Evolutionary conservation across 2,329 filamentous ascomycete genomes (phyloP), one percentile per base, ranked within the genome.

Genomic region (Claviceps humidiphila): DNA sequence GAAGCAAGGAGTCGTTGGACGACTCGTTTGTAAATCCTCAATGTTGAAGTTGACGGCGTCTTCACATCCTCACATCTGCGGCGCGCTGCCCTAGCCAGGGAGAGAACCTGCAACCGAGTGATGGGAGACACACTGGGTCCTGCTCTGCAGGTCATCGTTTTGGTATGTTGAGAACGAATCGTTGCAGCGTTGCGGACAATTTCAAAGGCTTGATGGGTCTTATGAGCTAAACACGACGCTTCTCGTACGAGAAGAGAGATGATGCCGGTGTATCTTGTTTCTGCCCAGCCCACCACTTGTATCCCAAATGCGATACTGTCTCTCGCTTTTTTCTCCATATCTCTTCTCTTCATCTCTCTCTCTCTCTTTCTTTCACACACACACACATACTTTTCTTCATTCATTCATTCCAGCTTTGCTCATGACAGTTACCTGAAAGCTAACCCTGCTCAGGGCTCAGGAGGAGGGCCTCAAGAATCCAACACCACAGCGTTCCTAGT

Each of bases 401-500:
- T 34, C 9, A 34, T 34, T 34, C 30, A 8, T 34, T 30, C 26
- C 8, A 30, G 9, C 7, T 6, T n/a, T 20, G 5, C 7, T 47
- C 43, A 42, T 37, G 4, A 11, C 11, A 13, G 26, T 11, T 5
- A 20, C 34, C 22, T 39, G 39, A 37, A 30, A 17, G 22, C 50
- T 55, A 26, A 53, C 34, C 11, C 37, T 17, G 54, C 57, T 3
- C 63, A 95, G 89, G 93, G 93, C 57, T 82, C 89, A 46, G 88
- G 89, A 49, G 93, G 93, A 54, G 93, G 93, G 50, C 93, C 93
- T 37, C 78, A 81, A 61, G 93, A 98, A 74, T 84, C 89, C 66
- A 93, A 90, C 65, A 85, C 88, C 24, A 96, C 91, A 0, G 88
- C 89, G 2, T 82, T 97, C 53, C 79, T 98, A 20, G 87, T 97